phyloP scores from a whole-genome alignment of 129 eudicot species.

The Solidago caesia region DNA sequence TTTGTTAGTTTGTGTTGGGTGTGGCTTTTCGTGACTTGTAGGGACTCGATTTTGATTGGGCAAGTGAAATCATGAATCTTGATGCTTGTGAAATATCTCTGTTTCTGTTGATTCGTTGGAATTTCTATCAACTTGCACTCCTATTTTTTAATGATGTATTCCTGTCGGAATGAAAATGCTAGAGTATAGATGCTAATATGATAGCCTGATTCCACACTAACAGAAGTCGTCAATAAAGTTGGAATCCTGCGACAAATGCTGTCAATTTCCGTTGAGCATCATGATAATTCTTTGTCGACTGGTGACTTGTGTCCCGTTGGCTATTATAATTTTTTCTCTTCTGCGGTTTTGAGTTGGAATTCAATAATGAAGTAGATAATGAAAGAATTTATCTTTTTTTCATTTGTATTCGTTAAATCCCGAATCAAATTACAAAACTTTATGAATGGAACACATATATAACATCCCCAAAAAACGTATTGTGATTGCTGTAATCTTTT shows the following conservation, averaged over 20 bases:
- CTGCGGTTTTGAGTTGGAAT: background rate
- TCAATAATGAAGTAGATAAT: background rate
- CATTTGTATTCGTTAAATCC: background rate
- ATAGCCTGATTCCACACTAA: slow-evolving; percentile 22
- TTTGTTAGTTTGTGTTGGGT: background rate
- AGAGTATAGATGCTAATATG: slow-evolving; percentile 5
- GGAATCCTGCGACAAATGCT: background rate
- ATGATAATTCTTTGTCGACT: background rate
- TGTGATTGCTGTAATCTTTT: slow-evolving; percentile 2
- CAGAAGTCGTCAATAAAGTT: slow-evolving; percentile 10
- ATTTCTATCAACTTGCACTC: slow-evolving; percentile 16
- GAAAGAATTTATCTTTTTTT: slow-evolving; percentile 3
- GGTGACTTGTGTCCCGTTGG: background rate
- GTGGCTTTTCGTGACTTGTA: background rate
- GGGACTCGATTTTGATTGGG: background rate
- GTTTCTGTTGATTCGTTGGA: background rate
- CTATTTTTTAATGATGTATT: background rate
- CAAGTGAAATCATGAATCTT: slow-evolving; percentile 8
- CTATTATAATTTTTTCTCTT: background rate
- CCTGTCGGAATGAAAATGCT: background rate
- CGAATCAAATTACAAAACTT: slow-evolving; percentile 16
- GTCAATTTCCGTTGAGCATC: slow-evolving; percentile 11
- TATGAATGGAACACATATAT: slow-evolving; percentile 7
- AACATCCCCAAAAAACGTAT: slow-evolving; percentile 10
- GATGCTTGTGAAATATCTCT: slow-evolving; percentile 8